Percentiles rank a stretch among this genome's conserved stretches.
Evolutionary conservation across 257 asterid species (phyloP).

Genomic region (Rauvolfia tetraphylla): DNA sequence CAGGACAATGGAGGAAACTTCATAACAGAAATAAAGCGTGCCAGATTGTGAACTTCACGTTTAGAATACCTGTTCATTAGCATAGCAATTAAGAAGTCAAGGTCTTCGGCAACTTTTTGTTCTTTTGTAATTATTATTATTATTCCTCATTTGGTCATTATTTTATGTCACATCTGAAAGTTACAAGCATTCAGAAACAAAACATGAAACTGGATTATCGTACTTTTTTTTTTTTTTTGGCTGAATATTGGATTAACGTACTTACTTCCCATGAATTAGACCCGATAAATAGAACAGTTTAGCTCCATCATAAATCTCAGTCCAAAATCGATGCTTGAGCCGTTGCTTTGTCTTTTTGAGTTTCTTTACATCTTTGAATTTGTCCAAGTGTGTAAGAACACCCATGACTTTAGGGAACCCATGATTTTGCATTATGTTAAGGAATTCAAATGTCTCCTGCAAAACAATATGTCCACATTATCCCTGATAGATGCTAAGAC

Average conservation of each 20-base stretch:
- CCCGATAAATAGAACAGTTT: slow-evolving; percentile 94
- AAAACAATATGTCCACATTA: slow-evolving; percentile 13
- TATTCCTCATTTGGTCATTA: slow-evolving; percentile 7
- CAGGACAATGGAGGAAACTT: slow-evolving; percentile 93
- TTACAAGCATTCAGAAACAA: neutral
- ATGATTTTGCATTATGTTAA: slow-evolving; percentile 91
- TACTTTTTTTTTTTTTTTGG: too few relatives aligned
- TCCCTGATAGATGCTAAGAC: neutral
- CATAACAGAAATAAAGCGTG: slow-evolving; percentile 93
- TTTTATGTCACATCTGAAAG: neutral
- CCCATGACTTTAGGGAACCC: slow-evolving; percentile 99
- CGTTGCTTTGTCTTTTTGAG: slow-evolving; percentile 90
- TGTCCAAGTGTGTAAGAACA: slow-evolving; percentile 94
- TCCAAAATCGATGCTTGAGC: slow-evolving; percentile 98
- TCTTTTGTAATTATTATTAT: neutral
- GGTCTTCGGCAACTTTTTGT: slow-evolving; percentile 11
- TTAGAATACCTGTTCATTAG: slow-evolving; percentile 62
- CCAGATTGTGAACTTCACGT: slow-evolving; percentile 94
- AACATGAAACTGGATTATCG: too few relatives aligned
- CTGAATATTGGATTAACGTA: neutral
- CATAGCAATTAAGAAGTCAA: slow-evolving; percentile 13
- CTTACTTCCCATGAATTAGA: slow-evolving; percentile 96
- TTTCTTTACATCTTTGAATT: slow-evolving; percentile 93
- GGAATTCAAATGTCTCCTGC: slow-evolving; percentile 97
- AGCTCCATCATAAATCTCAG: slow-evolving; percentile 98